Base-by-base conservation (phyloP, 2,329 filamentous ascomycete species). In the Nothomitra cinnamomea region DNA sequence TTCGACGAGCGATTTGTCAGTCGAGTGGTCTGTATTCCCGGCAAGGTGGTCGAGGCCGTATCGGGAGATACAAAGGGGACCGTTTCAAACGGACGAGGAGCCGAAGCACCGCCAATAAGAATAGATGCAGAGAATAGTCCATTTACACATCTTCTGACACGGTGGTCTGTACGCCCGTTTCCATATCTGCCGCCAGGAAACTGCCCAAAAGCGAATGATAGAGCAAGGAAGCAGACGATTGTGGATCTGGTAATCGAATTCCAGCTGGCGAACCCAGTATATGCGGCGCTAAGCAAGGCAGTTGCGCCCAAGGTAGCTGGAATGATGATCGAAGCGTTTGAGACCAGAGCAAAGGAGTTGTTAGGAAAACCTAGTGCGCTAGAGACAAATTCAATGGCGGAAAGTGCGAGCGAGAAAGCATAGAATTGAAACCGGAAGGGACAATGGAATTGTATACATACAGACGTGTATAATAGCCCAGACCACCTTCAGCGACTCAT, bases 321-420 rank as follows among this genome's bases (percentile, higher is more conserved):
- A 2, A 74, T 85, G 58, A 95, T 98, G 88, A 85, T 96, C 59
- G 82, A 86, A 66, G 90, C 92, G 1, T 98, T 98, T 71, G 89
- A 95, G 70, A 78, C 79, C 67, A 76, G 85, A 62, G 88, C 92
- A 4, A 72, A 72, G 63, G 71, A 77, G 61, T 64, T 87, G 49
- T 65, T 77, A 60, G 69, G 68, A 41, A 53, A 50, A 51, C 52
- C 52, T 5, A 22, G 8, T 19, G 4, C 22, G n/a, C 15, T 12
- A 10, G 24, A 13, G 15, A 13, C 2, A 49, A 32, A 17, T 15
- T 19, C 45, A 17, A 35, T 5, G 4, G 17, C 45, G 24, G 45
- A 19, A 35, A 28, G n/a, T 8, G 24, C 17, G 1, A 15, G 19
- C 13, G 25, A 24, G 13, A 49, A 49, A 19, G 2, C 24, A 13